Conservation (phyloP, 2,329 filamentous ascomycete genomes). For the Aspergillus sp. region DNA sequence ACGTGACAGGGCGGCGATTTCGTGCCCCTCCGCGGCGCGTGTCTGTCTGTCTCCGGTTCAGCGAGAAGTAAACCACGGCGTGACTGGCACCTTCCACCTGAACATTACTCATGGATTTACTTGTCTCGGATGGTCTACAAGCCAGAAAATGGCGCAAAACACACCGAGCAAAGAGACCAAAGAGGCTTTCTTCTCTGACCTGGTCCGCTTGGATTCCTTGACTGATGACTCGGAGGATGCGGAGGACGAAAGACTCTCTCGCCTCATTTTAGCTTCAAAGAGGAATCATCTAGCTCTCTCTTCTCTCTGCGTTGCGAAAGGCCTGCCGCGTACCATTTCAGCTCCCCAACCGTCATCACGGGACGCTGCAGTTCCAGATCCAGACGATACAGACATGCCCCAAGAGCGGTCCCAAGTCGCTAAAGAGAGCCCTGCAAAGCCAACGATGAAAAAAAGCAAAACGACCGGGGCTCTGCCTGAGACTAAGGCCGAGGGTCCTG, state of each 20-base stretch:
- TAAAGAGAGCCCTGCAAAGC: not conserved
- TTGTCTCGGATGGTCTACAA: conserved; percentile 3
- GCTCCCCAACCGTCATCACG: conserved; percentile 1
- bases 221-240: conserved; percentile 18
- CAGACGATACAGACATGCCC: not conserved
- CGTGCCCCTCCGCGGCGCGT: conserved; percentile 17
- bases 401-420: not conserved
- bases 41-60: too few relatives aligned
- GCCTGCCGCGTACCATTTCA: conserved; percentile 2
- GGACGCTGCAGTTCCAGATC: not conserved
- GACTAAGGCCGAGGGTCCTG: conserved; percentile 5
- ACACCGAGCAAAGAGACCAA: conserved; percentile 24
- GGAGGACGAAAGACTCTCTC: conserved; percentile 12
- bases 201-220: conserved; percentile 23
- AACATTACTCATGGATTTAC: conserved; percentile 9
- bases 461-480: conserved; percentile 10
- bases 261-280: conserved; percentile 7
- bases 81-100: conserved; percentile 1
- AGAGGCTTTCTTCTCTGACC: conserved; percentile 25
- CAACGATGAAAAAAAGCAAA: conserved; percentile 5
- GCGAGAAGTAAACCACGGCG: too few relatives aligned
- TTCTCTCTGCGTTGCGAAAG: conserved; percentile 2
- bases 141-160: conserved; percentile 11
- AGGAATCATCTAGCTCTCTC: conserved; percentile 1
- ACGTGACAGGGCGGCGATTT: conserved; percentile 28